A percentile compares a stretch with the other conserved stretches of the same genome.
These are phyloP conservation scores for Punica granatum DNA, from an alignment of 345 rosid genomes.

Conservation along the genomic window DNA sequence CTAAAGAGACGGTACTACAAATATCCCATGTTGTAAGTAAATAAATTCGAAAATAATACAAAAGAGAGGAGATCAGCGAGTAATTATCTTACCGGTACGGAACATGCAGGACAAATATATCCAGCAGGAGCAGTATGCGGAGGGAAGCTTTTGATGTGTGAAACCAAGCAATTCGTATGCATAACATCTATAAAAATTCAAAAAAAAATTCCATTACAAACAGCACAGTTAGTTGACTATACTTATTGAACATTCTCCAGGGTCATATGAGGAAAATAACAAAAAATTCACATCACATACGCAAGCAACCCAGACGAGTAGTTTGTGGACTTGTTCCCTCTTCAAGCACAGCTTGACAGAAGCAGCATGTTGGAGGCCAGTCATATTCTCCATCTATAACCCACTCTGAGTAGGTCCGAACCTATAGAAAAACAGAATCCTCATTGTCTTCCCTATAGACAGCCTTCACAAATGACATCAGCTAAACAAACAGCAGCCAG, in stretches of 20 bases:
- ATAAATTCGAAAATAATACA: neutral
- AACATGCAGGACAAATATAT: conserved; percentile 81
- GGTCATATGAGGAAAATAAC: neutral
- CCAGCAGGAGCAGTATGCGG: conserved; percentile 98
- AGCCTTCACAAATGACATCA: neutral
- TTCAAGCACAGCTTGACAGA: conserved; percentile 62
- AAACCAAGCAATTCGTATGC: conserved; percentile 83
- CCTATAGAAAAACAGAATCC: conserved; percentile 25
- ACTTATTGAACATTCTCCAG: neutral
- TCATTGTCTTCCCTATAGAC: neutral
- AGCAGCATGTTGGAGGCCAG: conserved; percentile 87
- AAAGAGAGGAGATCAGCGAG: neutral
- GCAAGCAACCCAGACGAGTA: conserved; percentile 96
- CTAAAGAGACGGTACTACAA: neutral
- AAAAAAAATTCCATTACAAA: conserved; percentile 4
- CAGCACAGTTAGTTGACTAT: neutral
- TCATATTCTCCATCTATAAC: conserved; percentile 99
- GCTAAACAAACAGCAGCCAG: neutral
- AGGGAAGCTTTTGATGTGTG: conserved; percentile 83
- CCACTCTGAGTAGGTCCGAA: conserved; percentile 98
- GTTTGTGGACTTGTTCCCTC: conserved; percentile 61
- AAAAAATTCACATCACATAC: conserved; percentile 40
- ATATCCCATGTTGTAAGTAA: neutral
- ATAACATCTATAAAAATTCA: conserved; percentile 52
- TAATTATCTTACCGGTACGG: conserved; percentile 56